These are phyloP conservation scores for Starmerella tilneyi DNA, from an alignment of 805 yeast species.

Conservation along the genomic window DNA sequence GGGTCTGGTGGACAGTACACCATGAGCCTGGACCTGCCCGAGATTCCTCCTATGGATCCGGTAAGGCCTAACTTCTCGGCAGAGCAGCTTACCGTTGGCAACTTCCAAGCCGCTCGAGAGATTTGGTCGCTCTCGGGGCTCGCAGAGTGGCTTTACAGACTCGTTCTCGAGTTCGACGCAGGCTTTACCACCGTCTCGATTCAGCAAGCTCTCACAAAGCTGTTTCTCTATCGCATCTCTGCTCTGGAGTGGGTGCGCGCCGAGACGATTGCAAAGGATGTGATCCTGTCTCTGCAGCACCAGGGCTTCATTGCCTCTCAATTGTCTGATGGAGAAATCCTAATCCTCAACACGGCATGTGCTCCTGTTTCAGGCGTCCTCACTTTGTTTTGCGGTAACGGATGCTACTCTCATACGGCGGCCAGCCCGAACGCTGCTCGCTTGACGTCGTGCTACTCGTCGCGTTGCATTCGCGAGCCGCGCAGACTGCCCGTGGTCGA, in stretches of 20 bases:
- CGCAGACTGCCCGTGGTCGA: neutral
- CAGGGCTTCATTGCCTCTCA: conserved; percentile 23
- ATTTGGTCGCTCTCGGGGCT: conserved; percentile 21
- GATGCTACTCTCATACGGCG: conserved; percentile 28
- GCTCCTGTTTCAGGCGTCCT: conserved; percentile 29
- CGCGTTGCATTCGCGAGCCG: conserved; percentile 24
- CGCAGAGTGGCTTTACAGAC: conserved; percentile 20
- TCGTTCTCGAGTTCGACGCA: conserved; percentile 19
- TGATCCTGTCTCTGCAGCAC: conserved; percentile 23
- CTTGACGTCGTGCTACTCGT: conserved; percentile 27
- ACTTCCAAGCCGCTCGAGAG: conserved; percentile 18
- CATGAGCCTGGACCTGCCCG: conserved; percentile 23
- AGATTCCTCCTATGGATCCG: conserved; percentile 21
- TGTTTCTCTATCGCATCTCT: conserved; percentile 24
- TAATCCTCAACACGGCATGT: conserved; percentile 9
- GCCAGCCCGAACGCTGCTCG: neutral
- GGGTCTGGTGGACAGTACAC: conserved; percentile 16
- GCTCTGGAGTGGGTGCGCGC: conserved; percentile 29
- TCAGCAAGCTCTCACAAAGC: conserved; percentile 20
- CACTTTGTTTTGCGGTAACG: conserved; percentile 29
- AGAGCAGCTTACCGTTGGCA: conserved; percentile 24
- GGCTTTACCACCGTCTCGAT: conserved; percentile 12
- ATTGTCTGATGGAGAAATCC: conserved; percentile 14
- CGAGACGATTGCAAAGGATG: conserved; percentile 27
- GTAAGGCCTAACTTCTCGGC: conserved; percentile 21